Percentiles rank a stretch among this genome's conserved stretches.
Evolutionary conservation across 2,329 filamentous ascomycete species (phyloP).

Genomic region (Purpureocillium lavendulum): DNA sequence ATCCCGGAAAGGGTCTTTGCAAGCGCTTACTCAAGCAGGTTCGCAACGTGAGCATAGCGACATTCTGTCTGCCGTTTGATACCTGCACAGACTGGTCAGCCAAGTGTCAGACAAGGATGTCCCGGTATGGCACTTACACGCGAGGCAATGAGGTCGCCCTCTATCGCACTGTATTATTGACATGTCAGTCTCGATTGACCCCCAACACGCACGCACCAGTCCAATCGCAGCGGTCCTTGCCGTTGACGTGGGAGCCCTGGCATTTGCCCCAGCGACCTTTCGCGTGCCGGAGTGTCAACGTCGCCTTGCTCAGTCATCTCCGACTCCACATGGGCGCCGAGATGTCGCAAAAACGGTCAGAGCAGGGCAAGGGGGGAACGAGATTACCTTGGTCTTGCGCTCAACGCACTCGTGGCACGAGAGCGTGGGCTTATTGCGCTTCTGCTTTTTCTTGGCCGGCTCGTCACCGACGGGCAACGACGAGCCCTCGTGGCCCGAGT

Average conservation of each 20-base stretch:
- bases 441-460: constrained; percentile 63
- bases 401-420: constrained; percentile 76
- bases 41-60: constrained; percentile 67
- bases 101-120: neutral
- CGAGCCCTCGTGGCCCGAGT: neutral
- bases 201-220: too few species aligned
- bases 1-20: too few species aligned
- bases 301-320: too few species aligned
- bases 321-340: too few species aligned
- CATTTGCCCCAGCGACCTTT: too few species aligned
- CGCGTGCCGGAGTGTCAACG: too few species aligned
- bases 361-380: too few species aligned
- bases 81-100: constrained; percentile 36
- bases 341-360: too few species aligned
- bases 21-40: constrained; percentile 56
- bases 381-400: constrained; percentile 71
- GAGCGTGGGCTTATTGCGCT: constrained; percentile 74
- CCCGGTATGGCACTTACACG: constrained; percentile 37
- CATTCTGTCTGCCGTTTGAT: constrained; percentile 71
- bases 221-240: too few species aligned
- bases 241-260: too few species aligned
- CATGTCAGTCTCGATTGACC: neutral
- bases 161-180: constrained; percentile 55
- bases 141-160: constrained; percentile 59
- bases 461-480: constrained; percentile 18